Conservation (phyloP, 345 rosid species). For the Sonneratia caseolaris region DNA sequence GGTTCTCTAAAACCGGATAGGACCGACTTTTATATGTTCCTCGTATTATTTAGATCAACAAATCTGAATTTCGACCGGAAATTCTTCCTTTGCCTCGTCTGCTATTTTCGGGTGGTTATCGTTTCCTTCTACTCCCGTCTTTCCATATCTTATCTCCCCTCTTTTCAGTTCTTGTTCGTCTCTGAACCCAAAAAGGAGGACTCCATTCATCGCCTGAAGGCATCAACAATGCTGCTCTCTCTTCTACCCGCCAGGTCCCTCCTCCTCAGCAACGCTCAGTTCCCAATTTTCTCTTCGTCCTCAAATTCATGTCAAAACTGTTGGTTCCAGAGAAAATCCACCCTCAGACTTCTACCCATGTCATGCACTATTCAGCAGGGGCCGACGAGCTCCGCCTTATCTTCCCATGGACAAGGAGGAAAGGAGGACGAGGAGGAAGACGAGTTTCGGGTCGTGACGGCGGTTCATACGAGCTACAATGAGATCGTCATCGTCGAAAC, state of each 20-base stretch:
- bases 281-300: not conserved
- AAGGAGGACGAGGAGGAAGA: conserved; percentile 28
- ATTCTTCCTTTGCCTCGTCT: too few species aligned
- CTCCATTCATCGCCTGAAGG: not conserved
- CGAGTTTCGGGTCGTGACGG: conserved; percentile 39
- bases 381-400: not conserved
- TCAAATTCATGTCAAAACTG: not conserved
- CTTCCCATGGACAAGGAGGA: not conserved
- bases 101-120: too few species aligned
- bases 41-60: too few species aligned
- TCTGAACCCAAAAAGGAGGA: not conserved
- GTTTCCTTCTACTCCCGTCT: too few species aligned
- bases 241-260: not conserved
- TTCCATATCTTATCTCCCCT: not conserved
- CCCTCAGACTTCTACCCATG: not conserved
- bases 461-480: conserved; percentile 50
- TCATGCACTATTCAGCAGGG: not conserved
- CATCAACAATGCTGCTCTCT: not conserved
- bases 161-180: not conserved
- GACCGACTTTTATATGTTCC: too few species aligned
- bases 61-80: too few species aligned
- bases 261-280: not conserved
- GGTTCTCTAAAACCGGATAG: too few species aligned
- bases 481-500: conserved; percentile 69
- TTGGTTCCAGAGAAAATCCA: not conserved